These are phyloP conservation scores for Calonectria honghensis DNA, from an alignment of 2,329 filamentous ascomycete species.

Conservation along the genomic window DNA sequence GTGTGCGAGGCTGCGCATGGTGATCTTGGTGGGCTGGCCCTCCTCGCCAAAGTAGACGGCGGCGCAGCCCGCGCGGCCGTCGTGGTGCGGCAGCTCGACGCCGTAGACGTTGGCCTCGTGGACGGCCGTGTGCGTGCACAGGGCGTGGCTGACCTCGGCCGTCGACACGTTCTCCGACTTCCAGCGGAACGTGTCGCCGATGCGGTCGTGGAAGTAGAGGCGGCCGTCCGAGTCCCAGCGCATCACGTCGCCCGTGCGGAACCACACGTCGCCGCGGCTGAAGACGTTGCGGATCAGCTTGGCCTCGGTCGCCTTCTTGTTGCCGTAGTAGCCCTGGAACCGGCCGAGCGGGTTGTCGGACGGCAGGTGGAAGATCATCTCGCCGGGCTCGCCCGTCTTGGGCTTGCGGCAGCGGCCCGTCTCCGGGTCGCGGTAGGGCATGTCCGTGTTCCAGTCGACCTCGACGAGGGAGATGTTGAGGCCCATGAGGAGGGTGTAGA, in stretches of 20 bases:
- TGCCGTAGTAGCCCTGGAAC: slow-evolving; percentile 90
- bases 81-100: slow-evolving; percentile 85
- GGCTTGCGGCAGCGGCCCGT: slow-evolving; percentile 81
- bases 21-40: slow-evolving; percentile 62
- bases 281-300: slow-evolving; percentile 87
- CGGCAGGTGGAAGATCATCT: slow-evolving; percentile 84
- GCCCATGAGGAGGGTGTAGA: slow-evolving; percentile 75
- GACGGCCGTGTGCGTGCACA: slow-evolving; percentile 80
- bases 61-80: slow-evolving; percentile 89
- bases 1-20: slow-evolving; percentile 75
- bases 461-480: slow-evolving; percentile 75
- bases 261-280: slow-evolving; percentile 85
- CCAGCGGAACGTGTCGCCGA: slow-evolving; percentile 87
- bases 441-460: slow-evolving; percentile 82
- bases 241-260: slow-evolving; percentile 88
- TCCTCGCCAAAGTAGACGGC: slow-evolving; percentile 75
- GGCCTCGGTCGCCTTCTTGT: slow-evolving; percentile 79
- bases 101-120: slow-evolving; percentile 92
- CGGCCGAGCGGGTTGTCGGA: slow-evolving; percentile 75
- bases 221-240: slow-evolving; percentile 82
- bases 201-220: slow-evolving; percentile 87
- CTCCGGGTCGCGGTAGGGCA: slow-evolving; percentile 78
- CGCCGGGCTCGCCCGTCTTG: slow-evolving; percentile 79
- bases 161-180: slow-evolving; percentile 91
- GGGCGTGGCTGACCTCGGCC: slow-evolving; percentile 84